A percentile compares a stretch with the other conserved stretches of the same genome.
These are phyloP conservation scores for Fusarium sp. DNA, from an alignment of 2,329 filamentous ascomycete species.

Conservation along the genomic window DNA sequence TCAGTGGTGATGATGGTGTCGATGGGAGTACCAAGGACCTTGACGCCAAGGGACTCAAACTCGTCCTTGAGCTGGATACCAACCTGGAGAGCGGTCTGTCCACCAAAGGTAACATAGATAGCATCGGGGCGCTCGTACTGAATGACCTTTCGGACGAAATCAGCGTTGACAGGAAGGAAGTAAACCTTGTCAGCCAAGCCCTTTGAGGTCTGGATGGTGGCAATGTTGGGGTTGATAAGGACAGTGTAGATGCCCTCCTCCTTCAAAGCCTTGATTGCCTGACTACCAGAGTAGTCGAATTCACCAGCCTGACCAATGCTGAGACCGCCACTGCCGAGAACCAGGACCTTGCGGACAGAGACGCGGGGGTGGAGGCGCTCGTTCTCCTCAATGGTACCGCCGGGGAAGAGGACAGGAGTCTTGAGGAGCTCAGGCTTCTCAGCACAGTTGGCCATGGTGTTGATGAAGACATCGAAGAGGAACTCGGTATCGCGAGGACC, in stretches of 20 bases:
- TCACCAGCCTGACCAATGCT: slow-evolving; percentile 98
- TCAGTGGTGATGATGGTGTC: slow-evolving; percentile 99
- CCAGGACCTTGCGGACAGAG: slow-evolving; percentile 91
- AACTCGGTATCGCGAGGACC: slow-evolving; percentile 96
- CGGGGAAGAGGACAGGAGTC: slow-evolving; percentile 86
- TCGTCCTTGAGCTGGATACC: slow-evolving; percentile 98
- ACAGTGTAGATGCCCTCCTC: slow-evolving; percentile 98
- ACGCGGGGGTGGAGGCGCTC: slow-evolving; percentile 81
- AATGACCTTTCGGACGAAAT: slow-evolving; percentile 98
- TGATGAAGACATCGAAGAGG: slow-evolving; percentile 95
- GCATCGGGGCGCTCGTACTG: slow-evolving; percentile 93
- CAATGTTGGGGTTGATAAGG: slow-evolving; percentile 98
- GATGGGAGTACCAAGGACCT: slow-evolving; percentile 95
- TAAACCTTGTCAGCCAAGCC: slow-evolving; percentile 98
- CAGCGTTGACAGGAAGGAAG: slow-evolving; percentile 95
- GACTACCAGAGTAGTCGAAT: slow-evolving; percentile 98
- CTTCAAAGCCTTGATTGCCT: slow-evolving; percentile 98
- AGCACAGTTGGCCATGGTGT: slow-evolving; percentile 81
- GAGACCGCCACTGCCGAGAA: slow-evolving; percentile 93
- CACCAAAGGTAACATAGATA: slow-evolving; percentile 98
- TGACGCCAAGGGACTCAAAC: slow-evolving; percentile 90
- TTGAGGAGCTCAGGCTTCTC: slow-evolving; percentile 74
- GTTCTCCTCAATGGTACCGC: slow-evolving; percentile 84
- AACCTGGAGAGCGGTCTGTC: slow-evolving; percentile 95
- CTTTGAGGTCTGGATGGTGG: slow-evolving; percentile 98